These are phyloP conservation scores for Penicillium sp. DNA, from an alignment of 2,329 filamentous ascomycete genomes.

Conservation along the genomic window DNA sequence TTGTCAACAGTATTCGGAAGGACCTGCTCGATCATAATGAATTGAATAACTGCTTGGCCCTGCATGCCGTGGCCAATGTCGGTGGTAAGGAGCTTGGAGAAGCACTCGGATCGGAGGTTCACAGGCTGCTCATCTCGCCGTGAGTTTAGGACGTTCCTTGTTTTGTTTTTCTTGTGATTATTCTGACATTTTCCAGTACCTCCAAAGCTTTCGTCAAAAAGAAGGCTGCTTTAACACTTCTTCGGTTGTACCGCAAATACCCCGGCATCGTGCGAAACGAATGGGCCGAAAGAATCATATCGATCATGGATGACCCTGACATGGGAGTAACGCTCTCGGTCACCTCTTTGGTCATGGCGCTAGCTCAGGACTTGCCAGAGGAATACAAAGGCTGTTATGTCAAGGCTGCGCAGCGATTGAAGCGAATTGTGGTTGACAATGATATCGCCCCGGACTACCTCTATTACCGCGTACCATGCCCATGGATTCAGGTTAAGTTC, in stretches of 20 bases:
- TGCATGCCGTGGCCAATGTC: slow-evolving; percentile 97
- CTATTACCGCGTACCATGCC: slow-evolving; percentile 99
- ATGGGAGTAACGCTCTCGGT: slow-evolving; percentile 93
- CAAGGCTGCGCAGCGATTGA: slow-evolving; percentile 85
- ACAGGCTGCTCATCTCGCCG: slow-evolving; percentile 91
- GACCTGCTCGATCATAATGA: slow-evolving; percentile 94
- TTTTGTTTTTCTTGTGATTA: too few species aligned
- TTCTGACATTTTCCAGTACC: slow-evolving; percentile 47
- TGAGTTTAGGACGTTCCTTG: slow-evolving; percentile 48
- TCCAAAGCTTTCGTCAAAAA: slow-evolving; percentile 99
- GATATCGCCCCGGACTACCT: slow-evolving; percentile 90
- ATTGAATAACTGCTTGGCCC: slow-evolving; percentile 90
- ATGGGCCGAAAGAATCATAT: slow-evolving; percentile 97
- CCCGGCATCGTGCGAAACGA: slow-evolving; percentile 91
- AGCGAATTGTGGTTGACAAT: slow-evolving; percentile 84
- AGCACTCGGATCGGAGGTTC: slow-evolving; percentile 85
- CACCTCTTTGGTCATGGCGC: slow-evolving; percentile 88
- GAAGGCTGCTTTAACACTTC: slow-evolving; percentile 89
- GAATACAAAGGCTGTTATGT: slow-evolving; percentile 92
- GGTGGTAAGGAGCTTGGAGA: slow-evolving; percentile 97
- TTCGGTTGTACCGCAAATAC: slow-evolving; percentile 91
- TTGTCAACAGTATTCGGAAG: slow-evolving; percentile 98
- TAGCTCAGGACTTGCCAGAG: slow-evolving; percentile 91
- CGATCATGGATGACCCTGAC: slow-evolving; percentile 96
- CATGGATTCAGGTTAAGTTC: slow-evolving; percentile 96